Conservation (phyloP, 805 yeast genomes). For the Wickerhamiella dianesei region DNA sequence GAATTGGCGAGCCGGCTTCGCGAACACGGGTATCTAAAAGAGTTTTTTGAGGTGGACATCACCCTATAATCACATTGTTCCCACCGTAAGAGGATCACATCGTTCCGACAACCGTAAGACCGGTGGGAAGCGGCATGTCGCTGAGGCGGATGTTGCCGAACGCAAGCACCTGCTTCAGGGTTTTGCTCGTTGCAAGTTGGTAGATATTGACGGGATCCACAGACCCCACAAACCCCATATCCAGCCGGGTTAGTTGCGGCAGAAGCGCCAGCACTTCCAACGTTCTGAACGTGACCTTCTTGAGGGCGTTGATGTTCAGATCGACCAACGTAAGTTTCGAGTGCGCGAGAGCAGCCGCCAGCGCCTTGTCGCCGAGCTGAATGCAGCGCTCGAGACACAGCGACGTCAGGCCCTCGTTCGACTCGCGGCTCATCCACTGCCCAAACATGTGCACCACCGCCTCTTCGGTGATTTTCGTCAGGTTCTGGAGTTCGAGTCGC, state of each 20-base stretch:
- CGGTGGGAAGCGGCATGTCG: slow-evolving; percentile 21
- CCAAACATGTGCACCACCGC: slow-evolving; percentile 49
- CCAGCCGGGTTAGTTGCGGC: slow-evolving; percentile 53
- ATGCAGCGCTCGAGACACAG: slow-evolving; percentile 55
- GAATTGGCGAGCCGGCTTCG: not conserved
- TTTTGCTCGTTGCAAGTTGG: slow-evolving; percentile 45
- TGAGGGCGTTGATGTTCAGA: slow-evolving; percentile 61
- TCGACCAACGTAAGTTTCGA: slow-evolving; percentile 53
- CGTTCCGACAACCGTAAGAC: slow-evolving; percentile 19
- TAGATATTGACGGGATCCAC: slow-evolving; percentile 59
- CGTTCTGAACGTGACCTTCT: slow-evolving; percentile 34
- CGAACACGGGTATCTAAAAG: slow-evolving; percentile 24
- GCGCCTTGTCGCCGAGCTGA: slow-evolving; percentile 47
- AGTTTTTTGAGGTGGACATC: slow-evolving; percentile 41
- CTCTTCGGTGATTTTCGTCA: slow-evolving; percentile 57
- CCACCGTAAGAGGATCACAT: too few species aligned
- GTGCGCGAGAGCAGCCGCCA: slow-evolving; percentile 48
- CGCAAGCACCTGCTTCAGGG: slow-evolving; percentile 56
- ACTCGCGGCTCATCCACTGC: slow-evolving; percentile 31
- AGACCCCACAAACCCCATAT: slow-evolving; percentile 67
- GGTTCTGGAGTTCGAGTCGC: slow-evolving; percentile 40
- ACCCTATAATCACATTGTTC: not conserved
- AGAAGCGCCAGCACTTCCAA: slow-evolving; percentile 24
- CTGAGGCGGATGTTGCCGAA: slow-evolving; percentile 40
- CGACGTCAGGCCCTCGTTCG: slow-evolving; percentile 40